Evolutionary conservation across 2,329 filamentous ascomycete genomes (phyloP).

Genomic region (Helotiales sp.): DNA sequence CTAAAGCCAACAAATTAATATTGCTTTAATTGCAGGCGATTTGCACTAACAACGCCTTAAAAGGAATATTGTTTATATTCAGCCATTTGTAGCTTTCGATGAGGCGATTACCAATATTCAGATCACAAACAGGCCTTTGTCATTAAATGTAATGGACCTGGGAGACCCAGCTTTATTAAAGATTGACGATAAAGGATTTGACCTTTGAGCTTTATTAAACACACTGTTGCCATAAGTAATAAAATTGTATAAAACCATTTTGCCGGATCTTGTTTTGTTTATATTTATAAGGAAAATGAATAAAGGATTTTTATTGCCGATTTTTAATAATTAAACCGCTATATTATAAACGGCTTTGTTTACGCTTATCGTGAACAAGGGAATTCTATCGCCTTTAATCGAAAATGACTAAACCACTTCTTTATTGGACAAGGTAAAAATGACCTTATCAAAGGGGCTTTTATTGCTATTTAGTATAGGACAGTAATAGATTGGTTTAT

Average conservation of each 20-base stretch:
- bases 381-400: conserved; percentile 23
- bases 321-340: conserved; percentile 16
- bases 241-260: neutral
- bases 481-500: conserved; percentile 14
- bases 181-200: conserved; percentile 14
- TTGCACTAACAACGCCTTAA: too few relatives aligned
- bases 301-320: conserved; percentile 19
- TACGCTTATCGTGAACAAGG: conserved; percentile 18
- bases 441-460: conserved; percentile 16
- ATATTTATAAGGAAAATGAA: conserved; percentile 17
- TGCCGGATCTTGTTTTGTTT: neutral
- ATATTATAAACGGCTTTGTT: conserved; percentile 19
- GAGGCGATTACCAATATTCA: conserved; percentile 10
- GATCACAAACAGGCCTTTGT: neutral
- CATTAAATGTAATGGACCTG: conserved; percentile 8
- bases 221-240: neutral
- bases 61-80: conserved; percentile 1
- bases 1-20: too few relatives aligned
- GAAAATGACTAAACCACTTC: conserved; percentile 15
- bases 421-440: conserved; percentile 19
- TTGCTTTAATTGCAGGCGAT: too few relatives aligned
- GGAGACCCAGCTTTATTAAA: conserved; percentile 11
- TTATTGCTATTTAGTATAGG: neutral
- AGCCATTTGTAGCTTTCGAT: conserved; percentile 12
- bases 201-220: conserved; percentile 15